Evolutionary conservation across 2,329 filamentous ascomycete genomes (phyloP).

Genomic region (Alternaria angustiovoidea): DNA sequence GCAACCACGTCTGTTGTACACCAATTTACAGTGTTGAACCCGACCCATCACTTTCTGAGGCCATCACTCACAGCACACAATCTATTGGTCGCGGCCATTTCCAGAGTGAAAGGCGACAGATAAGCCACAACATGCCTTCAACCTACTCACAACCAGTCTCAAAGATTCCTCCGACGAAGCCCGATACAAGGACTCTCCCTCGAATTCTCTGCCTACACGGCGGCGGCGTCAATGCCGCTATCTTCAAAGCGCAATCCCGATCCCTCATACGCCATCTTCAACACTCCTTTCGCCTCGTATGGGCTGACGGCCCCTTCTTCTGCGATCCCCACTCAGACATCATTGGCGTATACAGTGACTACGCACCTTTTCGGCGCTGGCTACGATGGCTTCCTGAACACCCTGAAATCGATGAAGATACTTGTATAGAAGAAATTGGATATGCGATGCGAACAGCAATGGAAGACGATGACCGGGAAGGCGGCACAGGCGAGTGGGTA

Average conservation of each 20-base stretch:
- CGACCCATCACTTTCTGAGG: background rate
- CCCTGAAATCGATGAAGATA: slow-evolving; percentile 60
- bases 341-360: slow-evolving; percentile 69
- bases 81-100: background rate
- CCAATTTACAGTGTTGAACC: background rate
- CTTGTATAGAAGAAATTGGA: slow-evolving; percentile 56
- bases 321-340: slow-evolving; percentile 70
- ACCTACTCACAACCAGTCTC: slow-evolving; percentile 15
- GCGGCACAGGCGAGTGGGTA: slow-evolving; percentile 57
- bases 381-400: slow-evolving; percentile 70
- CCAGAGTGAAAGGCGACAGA: background rate
- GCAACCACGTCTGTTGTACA: background rate
- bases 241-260: slow-evolving; percentile 75
- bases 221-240: slow-evolving; percentile 74
- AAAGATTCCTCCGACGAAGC: slow-evolving; percentile 35
- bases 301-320: slow-evolving; percentile 73
- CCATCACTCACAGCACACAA: background rate
- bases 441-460: slow-evolving; percentile 57
- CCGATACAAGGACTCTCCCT: slow-evolving; percentile 55
- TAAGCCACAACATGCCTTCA: slow-evolving; percentile 6
- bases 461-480: slow-evolving; percentile 53
- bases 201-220: slow-evolving; percentile 84
- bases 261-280: slow-evolving; percentile 60
- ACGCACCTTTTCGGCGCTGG: slow-evolving; percentile 71
- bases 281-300: slow-evolving; percentile 73